Evolutionary conservation across 345 rosid species (phyloP).

Genomic region (Eucalyptus albens): DNA sequence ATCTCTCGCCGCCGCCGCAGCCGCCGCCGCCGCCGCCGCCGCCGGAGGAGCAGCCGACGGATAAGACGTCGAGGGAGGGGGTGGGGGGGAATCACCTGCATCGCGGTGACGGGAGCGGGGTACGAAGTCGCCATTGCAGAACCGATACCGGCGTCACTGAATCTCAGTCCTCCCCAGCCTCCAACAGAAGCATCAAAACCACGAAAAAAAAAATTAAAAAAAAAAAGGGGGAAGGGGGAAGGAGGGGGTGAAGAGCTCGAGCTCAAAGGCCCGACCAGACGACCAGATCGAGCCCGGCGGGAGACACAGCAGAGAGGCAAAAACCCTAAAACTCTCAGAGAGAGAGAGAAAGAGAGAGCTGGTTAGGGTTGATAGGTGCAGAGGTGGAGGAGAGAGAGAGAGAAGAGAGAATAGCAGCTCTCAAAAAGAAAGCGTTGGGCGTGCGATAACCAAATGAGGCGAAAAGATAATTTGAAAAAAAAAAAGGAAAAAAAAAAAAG

Average conservation of each 20-base stretch:
- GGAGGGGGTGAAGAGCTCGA: background rate
- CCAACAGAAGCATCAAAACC: background rate
- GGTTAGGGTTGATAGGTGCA: background rate
- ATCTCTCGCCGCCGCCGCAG: background rate
- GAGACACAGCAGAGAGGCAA: background rate
- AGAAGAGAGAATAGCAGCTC: background rate
- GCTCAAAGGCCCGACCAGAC: background rate
- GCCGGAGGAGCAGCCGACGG: background rate
- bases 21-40: background rate
- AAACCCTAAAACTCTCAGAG: background rate
- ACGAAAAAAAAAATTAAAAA: background rate
- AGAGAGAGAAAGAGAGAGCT: background rate
- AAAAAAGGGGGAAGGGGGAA: background rate
- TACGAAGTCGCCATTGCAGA: conserved; percentile 45
- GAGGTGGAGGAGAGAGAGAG: background rate
- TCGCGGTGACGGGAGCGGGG: conserved; percentile 41
- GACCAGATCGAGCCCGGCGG: background rate
- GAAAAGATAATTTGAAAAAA: background rate
- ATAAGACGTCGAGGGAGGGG: background rate
- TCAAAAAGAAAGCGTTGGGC: background rate
- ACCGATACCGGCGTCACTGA: background rate
- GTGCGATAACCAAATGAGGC: background rate
- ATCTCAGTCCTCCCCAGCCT: background rate
- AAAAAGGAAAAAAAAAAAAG: too few relatives aligned
- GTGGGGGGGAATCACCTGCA: conserved; percentile 21